Percentiles rank a stretch among this genome's conserved stretches.
Conservation (phyloP, 169 alveolate genomes). For the Plasmodium knowlesi region DNA sequence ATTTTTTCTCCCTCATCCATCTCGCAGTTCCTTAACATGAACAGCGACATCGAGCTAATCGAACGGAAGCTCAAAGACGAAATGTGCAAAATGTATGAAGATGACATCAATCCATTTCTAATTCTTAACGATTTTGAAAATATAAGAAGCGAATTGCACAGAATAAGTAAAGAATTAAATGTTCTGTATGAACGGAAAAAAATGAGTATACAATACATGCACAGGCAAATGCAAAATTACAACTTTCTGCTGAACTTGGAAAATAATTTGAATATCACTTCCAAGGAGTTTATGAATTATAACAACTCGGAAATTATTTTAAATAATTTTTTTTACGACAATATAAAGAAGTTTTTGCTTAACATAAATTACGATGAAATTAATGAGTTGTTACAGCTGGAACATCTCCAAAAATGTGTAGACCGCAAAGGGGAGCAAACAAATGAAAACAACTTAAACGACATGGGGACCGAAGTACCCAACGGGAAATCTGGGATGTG, state of each 20-base stretch:
- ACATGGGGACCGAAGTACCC: neutral
- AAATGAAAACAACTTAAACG: neutral
- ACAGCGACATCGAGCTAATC: constrained; percentile 64
- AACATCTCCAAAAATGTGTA: constrained; percentile 14
- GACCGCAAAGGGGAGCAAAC: neutral
- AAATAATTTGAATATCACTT: constrained; percentile 49
- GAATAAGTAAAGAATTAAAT: constrained; percentile 31
- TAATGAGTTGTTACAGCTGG: constrained; percentile 17
- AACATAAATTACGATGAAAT: constrained; percentile 58
- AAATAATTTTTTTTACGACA: constrained; percentile 42
- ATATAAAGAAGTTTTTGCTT: constrained; percentile 48
- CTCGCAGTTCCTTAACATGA: constrained; percentile 48
- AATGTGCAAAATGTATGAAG: constrained; percentile 66
- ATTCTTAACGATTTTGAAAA: constrained; percentile 57
- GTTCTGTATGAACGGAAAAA: constrained; percentile 54
- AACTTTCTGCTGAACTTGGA: constrained; percentile 47
- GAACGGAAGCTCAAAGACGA: constrained; percentile 60
- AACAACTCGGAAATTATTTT: constrained; percentile 41
- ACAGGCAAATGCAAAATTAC: constrained; percentile 74
- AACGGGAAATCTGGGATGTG: neutral
- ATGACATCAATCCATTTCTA: constrained; percentile 55
- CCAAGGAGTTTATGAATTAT: constrained; percentile 40
- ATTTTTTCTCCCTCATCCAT: neutral
- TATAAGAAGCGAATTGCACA: constrained; percentile 40
- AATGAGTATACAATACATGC: constrained; percentile 28